A percentile compares a stretch with the other conserved stretches of the same genome.
These are phyloP conservation scores for Quercus aquifolioides DNA, from an alignment of 306 rosid species.

Conservation along the genomic window DNA sequence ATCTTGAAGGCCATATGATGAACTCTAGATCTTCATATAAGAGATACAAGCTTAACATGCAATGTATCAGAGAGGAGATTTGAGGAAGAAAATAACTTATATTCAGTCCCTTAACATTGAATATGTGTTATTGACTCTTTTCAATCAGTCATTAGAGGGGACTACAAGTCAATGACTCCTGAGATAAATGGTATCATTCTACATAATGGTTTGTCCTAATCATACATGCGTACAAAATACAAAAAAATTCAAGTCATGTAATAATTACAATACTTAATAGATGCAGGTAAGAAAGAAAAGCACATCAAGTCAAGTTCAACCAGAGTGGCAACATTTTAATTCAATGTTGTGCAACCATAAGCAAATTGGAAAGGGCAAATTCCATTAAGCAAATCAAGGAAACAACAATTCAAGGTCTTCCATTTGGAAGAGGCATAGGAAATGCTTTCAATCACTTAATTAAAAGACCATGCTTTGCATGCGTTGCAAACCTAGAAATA, in stretches of 20 bases:
- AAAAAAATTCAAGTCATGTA: not conserved
- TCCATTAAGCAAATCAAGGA: not conserved
- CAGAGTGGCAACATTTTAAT: not conserved
- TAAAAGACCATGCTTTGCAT: not conserved
- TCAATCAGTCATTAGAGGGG: not conserved
- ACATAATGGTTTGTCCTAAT: not conserved
- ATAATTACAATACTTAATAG: not conserved
- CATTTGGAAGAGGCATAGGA: not conserved
- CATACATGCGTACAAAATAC: not conserved
- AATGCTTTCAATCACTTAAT: not conserved
- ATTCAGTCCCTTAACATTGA: not conserved
- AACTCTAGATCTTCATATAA: not conserved
- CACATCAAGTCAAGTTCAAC: not conserved
- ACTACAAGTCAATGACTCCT: not conserved
- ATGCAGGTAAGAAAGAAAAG: not conserved
- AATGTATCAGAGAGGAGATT: too few relatives aligned
- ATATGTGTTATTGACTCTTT: not conserved
- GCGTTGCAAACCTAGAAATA: not conserved
- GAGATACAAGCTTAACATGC: too few relatives aligned
- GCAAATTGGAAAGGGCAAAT: not conserved
- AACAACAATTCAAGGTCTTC: not conserved
- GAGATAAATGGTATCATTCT: not conserved
- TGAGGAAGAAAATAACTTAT: not conserved
- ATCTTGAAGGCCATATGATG: not conserved
- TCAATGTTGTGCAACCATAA: not conserved